Evolutionary conservation across 2,329 filamentous ascomycete species (phyloP).

Genomic region (Myriosclerotinia curreyana): DNA sequence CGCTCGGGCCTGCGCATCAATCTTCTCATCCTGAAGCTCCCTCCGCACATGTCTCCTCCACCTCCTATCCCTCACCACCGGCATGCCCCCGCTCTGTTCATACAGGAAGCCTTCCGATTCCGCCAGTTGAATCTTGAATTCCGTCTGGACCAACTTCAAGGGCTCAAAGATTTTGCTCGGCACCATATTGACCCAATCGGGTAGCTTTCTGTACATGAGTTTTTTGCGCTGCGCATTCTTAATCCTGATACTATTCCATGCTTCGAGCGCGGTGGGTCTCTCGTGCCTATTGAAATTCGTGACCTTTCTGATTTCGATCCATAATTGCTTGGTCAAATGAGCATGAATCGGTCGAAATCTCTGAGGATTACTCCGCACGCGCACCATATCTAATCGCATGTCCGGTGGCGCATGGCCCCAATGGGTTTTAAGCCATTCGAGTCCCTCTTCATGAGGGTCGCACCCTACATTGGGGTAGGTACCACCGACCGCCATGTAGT

Average conservation of each 20-base stretch:
- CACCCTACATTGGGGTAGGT: neutral
- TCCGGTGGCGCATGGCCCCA: neutral
- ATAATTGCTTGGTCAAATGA: neutral
- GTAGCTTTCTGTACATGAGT: constrained; percentile 7
- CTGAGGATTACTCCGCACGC: neutral
- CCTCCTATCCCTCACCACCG: neutral
- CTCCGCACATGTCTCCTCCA: neutral
- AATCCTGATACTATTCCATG: no score
- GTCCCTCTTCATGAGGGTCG: no score
- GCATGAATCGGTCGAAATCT: neutral
- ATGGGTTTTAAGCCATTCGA: neutral
- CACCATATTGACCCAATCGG: neutral
- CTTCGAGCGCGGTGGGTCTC: neutral
- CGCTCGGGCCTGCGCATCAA: neutral
- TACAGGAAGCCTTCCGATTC: neutral
- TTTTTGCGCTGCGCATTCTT: neutral
- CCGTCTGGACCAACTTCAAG: neutral
- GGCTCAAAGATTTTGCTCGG: neutral
- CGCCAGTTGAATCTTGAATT: neutral
- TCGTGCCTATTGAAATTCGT: neutral
- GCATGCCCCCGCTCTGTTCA: neutral
- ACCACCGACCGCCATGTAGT: constrained; percentile 3
- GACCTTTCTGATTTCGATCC: neutral
- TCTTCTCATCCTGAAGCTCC: neutral
- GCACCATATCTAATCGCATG: neutral